A percentile compares a stretch with the other conserved stretches of the same genome.
These are phyloP conservation scores for Fusarium anguioides DNA, from an alignment of 2,329 filamentous ascomycete genomes.

Conservation along the genomic window DNA sequence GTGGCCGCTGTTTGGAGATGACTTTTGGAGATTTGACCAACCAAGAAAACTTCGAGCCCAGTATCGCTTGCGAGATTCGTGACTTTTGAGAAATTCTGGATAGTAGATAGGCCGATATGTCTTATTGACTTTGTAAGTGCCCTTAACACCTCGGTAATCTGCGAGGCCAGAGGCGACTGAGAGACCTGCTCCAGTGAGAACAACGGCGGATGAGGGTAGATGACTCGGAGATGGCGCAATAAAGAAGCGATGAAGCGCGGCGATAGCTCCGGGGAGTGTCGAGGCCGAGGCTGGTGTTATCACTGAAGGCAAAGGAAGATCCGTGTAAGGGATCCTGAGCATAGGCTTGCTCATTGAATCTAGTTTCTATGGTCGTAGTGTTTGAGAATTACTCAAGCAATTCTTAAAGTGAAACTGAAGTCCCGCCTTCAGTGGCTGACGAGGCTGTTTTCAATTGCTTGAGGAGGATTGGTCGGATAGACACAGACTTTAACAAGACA, in stretches of 20 bases:
- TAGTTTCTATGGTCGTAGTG: neutral
- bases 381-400: slow-evolving; percentile 1
- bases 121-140: slow-evolving; percentile 93
- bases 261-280: slow-evolving; percentile 77
- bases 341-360: slow-evolving; percentile 73
- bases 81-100: slow-evolving; percentile 84
- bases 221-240: slow-evolving; percentile 65
- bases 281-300: slow-evolving; percentile 79
- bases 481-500: neutral
- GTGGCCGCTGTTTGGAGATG: slow-evolving; percentile 84
- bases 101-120: slow-evolving; percentile 92
- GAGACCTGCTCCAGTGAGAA: slow-evolving; percentile 85
- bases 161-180: slow-evolving; percentile 93
- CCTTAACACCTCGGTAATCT: slow-evolving; percentile 89
- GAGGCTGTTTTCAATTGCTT: slow-evolving; percentile 36
- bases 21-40: slow-evolving; percentile 83
- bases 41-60: slow-evolving; percentile 96
- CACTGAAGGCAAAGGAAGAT: slow-evolving; percentile 78
- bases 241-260: slow-evolving; percentile 82
- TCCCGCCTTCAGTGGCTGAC: slow-evolving; percentile 2
- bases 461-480: slow-evolving; percentile 22
- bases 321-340: slow-evolving; percentile 91
- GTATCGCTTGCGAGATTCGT: slow-evolving; percentile 90
- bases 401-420: neutral
- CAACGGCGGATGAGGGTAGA: slow-evolving; percentile 60